phyloP scores from a whole-genome alignment of 495 filamentous ascomycete genomes.

The Penicillium herquei region DNA sequence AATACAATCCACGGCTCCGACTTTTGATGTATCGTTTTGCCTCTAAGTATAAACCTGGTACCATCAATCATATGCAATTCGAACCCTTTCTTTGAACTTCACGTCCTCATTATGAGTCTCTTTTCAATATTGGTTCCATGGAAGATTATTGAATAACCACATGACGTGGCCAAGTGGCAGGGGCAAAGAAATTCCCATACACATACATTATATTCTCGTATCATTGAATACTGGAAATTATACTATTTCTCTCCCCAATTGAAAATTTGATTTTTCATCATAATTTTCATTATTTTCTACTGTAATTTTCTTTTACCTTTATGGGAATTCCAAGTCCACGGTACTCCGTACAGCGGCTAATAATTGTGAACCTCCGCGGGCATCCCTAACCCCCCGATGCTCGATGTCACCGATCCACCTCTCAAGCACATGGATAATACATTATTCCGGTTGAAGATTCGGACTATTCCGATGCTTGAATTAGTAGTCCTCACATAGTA shows the following conservation, averaged over 20 bases:
- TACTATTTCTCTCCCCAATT: background rate
- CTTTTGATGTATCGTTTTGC: background rate
- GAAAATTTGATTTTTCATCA: background rate
- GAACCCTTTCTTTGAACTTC: no score
- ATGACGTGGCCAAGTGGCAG: slow-evolving; percentile 17
- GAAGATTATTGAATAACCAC: slow-evolving; percentile 17
- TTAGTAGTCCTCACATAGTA: no score
- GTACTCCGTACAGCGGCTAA: slow-evolving; percentile 3
- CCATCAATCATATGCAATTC: background rate
- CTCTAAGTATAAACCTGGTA: background rate
- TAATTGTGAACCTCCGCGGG: background rate
- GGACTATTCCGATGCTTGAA: no score
- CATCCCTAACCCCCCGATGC: background rate
- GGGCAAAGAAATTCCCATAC: background rate
- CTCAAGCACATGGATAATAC: background rate
- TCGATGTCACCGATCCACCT: background rate
- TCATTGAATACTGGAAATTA: background rate
- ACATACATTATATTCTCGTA: background rate
- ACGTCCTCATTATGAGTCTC: background rate
- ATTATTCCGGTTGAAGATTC: background rate
- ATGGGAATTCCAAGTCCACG: slow-evolving; percentile 13
- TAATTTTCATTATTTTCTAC: background rate
- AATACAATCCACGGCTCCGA: slow-evolving; percentile 2
- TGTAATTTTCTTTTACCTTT: slow-evolving; percentile 4
- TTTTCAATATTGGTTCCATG: background rate